phyloP scores from a whole-genome alignment of 2,329 filamentous ascomycete genomes.

The Neodidymelliopsis sp. region DNA sequence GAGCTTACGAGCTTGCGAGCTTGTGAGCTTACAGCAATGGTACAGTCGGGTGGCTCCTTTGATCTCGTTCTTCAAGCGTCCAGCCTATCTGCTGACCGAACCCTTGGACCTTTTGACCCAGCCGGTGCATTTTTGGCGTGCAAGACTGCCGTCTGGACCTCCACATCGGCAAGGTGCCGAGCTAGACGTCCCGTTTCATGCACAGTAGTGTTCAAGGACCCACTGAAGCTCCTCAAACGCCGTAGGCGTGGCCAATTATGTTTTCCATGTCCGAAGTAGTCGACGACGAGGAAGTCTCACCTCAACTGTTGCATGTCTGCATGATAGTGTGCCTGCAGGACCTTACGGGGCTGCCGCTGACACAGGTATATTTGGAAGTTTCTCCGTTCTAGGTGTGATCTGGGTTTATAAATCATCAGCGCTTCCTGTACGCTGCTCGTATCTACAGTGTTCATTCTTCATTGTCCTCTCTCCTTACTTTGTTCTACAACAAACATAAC shows the following conservation, averaged over 20 bases:
- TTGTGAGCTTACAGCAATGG: background rate
- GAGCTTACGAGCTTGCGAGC: no score
- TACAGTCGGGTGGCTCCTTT: background rate
- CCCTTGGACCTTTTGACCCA: background rate
- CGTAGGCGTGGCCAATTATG: conserved; percentile 6
- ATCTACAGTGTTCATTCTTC: background rate
- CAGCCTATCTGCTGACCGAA: background rate
- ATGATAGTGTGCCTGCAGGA: conserved; percentile 6
- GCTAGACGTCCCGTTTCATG: conserved; percentile 14
- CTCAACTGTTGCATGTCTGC: conserved; percentile 13
- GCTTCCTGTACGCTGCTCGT: background rate
- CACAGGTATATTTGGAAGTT: conserved; percentile 3
- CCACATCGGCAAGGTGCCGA: conserved; percentile 8
- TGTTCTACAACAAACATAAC: background rate
- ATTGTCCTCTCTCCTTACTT: background rate
- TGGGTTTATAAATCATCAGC: conserved; percentile 4
- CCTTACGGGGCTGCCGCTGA: conserved; percentile 5
- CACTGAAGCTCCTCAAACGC: conserved; percentile 5
- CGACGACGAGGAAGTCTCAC: conserved; percentile 4
- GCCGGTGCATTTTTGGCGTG: background rate
- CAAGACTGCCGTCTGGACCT: conserved; percentile 14
- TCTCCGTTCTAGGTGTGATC: conserved; percentile 5
- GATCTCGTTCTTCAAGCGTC: background rate
- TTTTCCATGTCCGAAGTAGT: background rate
- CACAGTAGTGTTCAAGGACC: conserved; percentile 12